Conservation (phyloP, 176 grass and related monocot genomes). For the Alopecurus myosuroides region DNA sequence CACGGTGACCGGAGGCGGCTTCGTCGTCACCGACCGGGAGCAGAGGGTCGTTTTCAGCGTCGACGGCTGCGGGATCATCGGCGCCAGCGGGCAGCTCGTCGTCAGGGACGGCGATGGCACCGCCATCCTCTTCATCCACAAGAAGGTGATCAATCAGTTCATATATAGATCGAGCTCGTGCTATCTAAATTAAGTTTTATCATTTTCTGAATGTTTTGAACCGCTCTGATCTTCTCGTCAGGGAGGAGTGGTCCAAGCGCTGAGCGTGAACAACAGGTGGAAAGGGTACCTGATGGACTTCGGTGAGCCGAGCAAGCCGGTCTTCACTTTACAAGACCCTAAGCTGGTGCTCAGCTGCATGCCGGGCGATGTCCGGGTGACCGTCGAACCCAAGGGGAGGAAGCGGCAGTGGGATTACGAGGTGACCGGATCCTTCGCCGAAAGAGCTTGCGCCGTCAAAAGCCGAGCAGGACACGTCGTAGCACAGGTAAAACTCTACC, state of each 20-base stretch:
- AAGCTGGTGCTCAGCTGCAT: conserved; percentile 45
- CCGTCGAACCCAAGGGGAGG: conserved; percentile 47
- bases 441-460: conserved; percentile 66
- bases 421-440: conserved; percentile 64
- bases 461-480: conserved; percentile 53
- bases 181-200: background rate
- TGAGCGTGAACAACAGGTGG: conserved; percentile 71
- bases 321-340: conserved; percentile 74
- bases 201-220: background rate
- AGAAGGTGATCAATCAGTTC: conserved; percentile 42
- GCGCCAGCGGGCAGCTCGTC: conserved; percentile 55
- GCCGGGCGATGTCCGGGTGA: conserved; percentile 49
- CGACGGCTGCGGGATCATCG: conserved; percentile 76
- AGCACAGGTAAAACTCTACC: conserved; percentile 54
- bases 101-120: conserved; percentile 63
- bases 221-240: background rate
- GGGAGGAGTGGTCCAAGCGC: conserved; percentile 66
- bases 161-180: background rate
- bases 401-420: conserved; percentile 68
- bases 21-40: conserved; percentile 55
- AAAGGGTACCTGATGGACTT: conserved; percentile 63
- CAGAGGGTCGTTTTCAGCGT: conserved; percentile 64
- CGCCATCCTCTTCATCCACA: conserved; percentile 63
- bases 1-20: conserved; percentile 59
- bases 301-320: conserved; percentile 45